Percentiles rank a stretch among this genome's conserved stretches.
Evolutionary conservation across 2,329 filamentous ascomycete genomes (phyloP).

Genomic region (Ophiocordyceps polyrhachis-furcata): DNA sequence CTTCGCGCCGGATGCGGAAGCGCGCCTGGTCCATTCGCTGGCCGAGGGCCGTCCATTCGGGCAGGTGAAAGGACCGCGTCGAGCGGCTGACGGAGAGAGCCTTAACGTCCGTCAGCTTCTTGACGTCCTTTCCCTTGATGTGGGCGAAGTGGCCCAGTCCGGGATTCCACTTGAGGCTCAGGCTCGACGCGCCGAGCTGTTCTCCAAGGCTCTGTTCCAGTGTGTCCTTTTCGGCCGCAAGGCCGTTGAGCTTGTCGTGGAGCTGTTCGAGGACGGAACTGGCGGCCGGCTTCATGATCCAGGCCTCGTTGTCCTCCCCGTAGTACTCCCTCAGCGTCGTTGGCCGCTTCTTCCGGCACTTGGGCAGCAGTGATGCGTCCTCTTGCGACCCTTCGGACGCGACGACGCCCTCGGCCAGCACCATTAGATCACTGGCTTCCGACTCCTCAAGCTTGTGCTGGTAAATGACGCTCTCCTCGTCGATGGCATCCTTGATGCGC

Average conservation of each 20-base stretch:
- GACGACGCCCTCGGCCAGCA: constrained; percentile 54
- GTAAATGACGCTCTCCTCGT: constrained; percentile 75
- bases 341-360: constrained; percentile 26
- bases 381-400: constrained; percentile 45
- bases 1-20: constrained; percentile 63
- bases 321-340: constrained; percentile 37
- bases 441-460: constrained; percentile 62
- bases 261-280: constrained; percentile 46
- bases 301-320: constrained; percentile 37
- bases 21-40: constrained; percentile 60
- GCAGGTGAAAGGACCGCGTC: constrained; percentile 67
- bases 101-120: constrained; percentile 13
- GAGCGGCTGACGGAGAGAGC: constrained; percentile 60
- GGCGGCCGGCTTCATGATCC: constrained; percentile 50
- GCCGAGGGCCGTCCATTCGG: constrained; percentile 71
- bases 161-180: constrained; percentile 73
- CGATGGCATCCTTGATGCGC: constrained; percentile 61
- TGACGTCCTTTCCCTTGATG: constrained; percentile 61
- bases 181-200: constrained; percentile 39
- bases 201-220: constrained; percentile 44
- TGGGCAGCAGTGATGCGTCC: constrained; percentile 33
- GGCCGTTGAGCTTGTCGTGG: constrained; percentile 44
- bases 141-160: constrained; percentile 81
- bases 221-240: constrained; percentile 39
- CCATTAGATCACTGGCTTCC: constrained; percentile 50